Conservation (phyloP, 2,329 filamentous ascomycete species). For the Xenosphaeropsis pyriputrescens region DNA sequence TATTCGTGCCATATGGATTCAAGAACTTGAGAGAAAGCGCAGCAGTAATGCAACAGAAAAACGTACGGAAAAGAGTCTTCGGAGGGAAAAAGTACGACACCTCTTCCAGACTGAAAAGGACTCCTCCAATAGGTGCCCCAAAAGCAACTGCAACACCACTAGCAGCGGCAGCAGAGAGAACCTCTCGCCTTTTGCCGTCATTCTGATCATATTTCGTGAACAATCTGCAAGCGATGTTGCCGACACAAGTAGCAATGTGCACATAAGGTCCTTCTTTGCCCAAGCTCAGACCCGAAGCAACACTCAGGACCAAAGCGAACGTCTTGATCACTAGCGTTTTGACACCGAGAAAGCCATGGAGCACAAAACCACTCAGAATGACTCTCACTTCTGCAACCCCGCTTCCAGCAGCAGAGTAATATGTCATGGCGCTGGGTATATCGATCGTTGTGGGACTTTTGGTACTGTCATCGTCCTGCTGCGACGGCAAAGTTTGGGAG, state of each 20-base stretch:
- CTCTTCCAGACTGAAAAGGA: conserved; percentile 88
- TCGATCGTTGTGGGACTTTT: conserved; percentile 22
- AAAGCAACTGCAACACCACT: conserved; percentile 91
- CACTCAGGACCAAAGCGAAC: conserved; percentile 67
- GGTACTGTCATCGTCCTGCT: conserved; percentile 25
- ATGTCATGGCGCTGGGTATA: conserved; percentile 59
- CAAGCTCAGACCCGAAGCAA: conserved; percentile 82
- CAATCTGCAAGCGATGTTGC: conserved; percentile 88
- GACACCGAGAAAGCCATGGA: conserved; percentile 87
- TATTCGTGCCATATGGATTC: conserved; percentile 89
- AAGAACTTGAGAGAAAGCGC: conserved; percentile 87
- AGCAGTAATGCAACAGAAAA: conserved; percentile 94
- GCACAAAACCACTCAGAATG: conserved; percentile 92
- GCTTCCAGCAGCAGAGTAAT: conserved; percentile 90
- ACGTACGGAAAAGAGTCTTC: conserved; percentile 92
- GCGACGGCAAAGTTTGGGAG: conserved; percentile 5
- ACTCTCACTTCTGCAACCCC: conserved; percentile 96
- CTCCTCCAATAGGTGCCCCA: conserved; percentile 77
- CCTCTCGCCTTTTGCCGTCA: conserved; percentile 85
- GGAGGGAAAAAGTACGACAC: conserved; percentile 95
- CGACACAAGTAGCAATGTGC: conserved; percentile 91
- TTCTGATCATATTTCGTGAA: conserved; percentile 90
- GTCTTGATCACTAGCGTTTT: conserved; percentile 81
- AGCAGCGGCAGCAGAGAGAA: conserved; percentile 83
- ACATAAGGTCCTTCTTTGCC: conserved; percentile 62